Conservation (phyloP, 257 asterid genomes). For the Thymus quinquecostatus region DNA sequence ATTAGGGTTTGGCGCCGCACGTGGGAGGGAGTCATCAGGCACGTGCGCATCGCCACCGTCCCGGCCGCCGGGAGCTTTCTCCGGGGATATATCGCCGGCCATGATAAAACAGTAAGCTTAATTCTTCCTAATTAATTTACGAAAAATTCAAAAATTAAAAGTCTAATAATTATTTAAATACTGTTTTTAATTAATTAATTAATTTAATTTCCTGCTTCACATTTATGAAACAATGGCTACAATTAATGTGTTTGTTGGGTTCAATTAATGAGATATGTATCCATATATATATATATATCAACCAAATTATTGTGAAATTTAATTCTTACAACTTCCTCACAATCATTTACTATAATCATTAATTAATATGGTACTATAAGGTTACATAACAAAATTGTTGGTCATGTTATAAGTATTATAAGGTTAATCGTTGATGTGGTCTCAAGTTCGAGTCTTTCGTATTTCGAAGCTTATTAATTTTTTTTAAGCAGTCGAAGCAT, state of each 20-base stretch:
- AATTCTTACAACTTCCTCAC: constrained; percentile 8
- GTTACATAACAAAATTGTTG: too few species aligned
- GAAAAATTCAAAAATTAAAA: too few species aligned
- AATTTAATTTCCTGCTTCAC: background rate
- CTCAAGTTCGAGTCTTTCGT: too few species aligned
- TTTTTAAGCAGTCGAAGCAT: constrained; percentile 60
- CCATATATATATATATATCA: background rate
- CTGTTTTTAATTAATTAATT: background rate
- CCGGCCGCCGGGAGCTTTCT: constrained; percentile 75
- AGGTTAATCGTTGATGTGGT: too few species aligned
- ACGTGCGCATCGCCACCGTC: constrained; percentile 69
- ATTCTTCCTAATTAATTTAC: too few species aligned
- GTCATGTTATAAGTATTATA: too few species aligned
- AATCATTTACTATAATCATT: background rate
- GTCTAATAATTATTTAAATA: too few species aligned
- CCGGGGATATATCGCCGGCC: constrained; percentile 75
- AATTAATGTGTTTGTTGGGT: constrained; percentile 26
- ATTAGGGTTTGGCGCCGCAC: constrained; percentile 90
- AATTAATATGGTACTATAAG: background rate
- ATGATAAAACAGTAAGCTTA: constrained; percentile 66
- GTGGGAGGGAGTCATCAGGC: constrained; percentile 82
- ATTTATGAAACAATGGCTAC: constrained; percentile 12
- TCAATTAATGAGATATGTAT: background rate
- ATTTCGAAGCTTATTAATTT: background rate
- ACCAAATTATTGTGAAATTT: constrained; percentile 14